phyloP scores from a whole-genome alignment of 169 alveolate genomes.

The Plasmodium coatneyi region DNA sequence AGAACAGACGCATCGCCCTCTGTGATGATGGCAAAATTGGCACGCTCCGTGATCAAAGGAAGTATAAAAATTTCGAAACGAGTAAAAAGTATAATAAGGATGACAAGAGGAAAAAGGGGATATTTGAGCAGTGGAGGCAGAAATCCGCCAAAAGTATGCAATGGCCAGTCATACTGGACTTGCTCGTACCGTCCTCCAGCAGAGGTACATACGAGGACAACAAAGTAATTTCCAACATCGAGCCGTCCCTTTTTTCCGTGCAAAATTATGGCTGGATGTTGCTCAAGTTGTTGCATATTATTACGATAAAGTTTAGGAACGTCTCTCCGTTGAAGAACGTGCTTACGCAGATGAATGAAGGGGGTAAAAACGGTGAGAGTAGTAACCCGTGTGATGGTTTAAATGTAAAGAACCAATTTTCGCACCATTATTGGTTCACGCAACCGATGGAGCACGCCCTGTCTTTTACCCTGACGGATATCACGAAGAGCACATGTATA shows the following conservation, averaged over 20 bases:
- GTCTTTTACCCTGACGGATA: slow-evolving; percentile 67
- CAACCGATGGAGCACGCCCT: slow-evolving; percentile 63
- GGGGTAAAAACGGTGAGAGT: not conserved
- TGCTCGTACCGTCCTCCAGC: slow-evolving; percentile 74
- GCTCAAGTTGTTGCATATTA: slow-evolving; percentile 75
- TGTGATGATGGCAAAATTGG: slow-evolving; percentile 8
- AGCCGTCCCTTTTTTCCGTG: slow-evolving; percentile 74
- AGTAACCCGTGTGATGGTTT: not conserved
- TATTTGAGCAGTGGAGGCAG: slow-evolving; percentile 53
- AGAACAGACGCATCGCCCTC: slow-evolving; percentile 9
- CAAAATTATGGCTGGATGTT: slow-evolving; percentile 82
- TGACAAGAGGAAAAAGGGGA: slow-evolving; percentile 47
- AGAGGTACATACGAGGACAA: slow-evolving; percentile 47
- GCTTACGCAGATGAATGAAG: slow-evolving; percentile 24
- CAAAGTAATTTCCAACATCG: slow-evolving; percentile 40
- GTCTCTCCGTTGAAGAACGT: slow-evolving; percentile 48
- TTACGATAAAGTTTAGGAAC: slow-evolving; percentile 69
- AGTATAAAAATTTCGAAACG: slow-evolving; percentile 10
- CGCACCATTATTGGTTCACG: slow-evolving; percentile 50
- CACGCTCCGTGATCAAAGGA: slow-evolving; percentile 14
- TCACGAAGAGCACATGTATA: slow-evolving; percentile 70
- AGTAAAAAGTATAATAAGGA: slow-evolving; percentile 30
- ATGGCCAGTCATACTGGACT: slow-evolving; percentile 80
- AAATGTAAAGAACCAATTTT: slow-evolving; percentile 37
- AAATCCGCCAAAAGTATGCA: slow-evolving; percentile 63